A percentile compares a stretch with the other conserved stretches of the same genome.
phyloP scores from a whole-genome alignment of 2,329 filamentous ascomycete species.

The Trichoderma sp. region DNA sequence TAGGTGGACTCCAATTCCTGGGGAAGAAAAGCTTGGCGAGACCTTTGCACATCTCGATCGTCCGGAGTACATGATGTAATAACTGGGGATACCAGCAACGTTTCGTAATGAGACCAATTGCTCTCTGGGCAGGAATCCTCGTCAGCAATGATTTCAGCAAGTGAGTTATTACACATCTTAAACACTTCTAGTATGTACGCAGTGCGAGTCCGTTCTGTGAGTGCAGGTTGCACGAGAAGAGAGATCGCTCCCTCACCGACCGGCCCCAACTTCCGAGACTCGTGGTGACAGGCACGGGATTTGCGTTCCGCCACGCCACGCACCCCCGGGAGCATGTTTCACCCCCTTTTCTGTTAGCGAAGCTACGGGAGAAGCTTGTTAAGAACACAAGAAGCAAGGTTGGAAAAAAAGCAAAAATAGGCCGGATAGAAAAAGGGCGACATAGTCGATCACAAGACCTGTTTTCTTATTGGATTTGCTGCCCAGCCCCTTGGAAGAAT shows the following conservation, averaged over 20 bases:
- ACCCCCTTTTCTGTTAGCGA: not conserved
- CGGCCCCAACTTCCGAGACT: slow-evolving; percentile 11
- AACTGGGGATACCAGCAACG: no score
- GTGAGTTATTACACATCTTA: no score
- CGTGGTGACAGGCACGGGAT: no score
- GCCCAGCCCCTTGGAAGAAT: not conserved
- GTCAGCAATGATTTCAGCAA: no score
- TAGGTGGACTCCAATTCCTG: not conserved
- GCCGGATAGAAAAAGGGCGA: not conserved
- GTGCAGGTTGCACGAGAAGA: not conserved
- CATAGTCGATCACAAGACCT: slow-evolving; percentile 16
- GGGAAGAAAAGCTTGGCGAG: not conserved
- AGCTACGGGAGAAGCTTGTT: not conserved
- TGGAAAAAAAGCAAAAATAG: no score
- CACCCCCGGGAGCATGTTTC: not conserved
- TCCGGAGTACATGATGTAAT: no score
- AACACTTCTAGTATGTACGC: not conserved
- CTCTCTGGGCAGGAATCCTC: no score
- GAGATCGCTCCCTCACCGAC: no score
- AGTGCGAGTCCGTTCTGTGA: not conserved
- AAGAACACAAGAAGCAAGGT: not conserved
- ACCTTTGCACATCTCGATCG: not conserved
- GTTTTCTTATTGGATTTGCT: no score
- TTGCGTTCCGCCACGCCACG: not conserved
- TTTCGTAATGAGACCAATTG: no score